A percentile compares a stretch with the other conserved stretches of the same genome.
Evolutionary conservation across 2,329 filamentous ascomycete genomes (phyloP).

Genomic region (Pyricularia sp.): DNA sequence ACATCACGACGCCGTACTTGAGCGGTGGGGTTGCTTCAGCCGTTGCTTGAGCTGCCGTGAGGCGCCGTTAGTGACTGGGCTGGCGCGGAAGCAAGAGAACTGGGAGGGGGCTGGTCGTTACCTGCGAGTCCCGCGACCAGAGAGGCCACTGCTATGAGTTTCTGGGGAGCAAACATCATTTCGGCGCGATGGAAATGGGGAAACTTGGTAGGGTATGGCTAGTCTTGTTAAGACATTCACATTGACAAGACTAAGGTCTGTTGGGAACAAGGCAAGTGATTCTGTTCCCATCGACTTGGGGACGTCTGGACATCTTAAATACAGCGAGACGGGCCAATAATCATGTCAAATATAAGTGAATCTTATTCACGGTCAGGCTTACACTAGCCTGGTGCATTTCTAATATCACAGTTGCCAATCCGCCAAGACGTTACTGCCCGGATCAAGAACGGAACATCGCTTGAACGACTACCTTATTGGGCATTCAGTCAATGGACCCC

Average conservation of each 20-base stretch:
- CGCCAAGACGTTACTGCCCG: neutral
- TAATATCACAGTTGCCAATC: neutral
- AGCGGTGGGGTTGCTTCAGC: conserved; percentile 14
- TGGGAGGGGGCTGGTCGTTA: neutral
- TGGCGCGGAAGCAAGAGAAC: neutral
- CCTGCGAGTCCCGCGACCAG: neutral
- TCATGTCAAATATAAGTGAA: neutral
- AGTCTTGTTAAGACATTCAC: neutral
- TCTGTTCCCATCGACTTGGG: neutral
- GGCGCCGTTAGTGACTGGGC: neutral
- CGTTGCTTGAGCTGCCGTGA: neutral
- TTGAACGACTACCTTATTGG: neutral
- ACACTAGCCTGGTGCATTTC: neutral
- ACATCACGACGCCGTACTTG: conserved; percentile 18
- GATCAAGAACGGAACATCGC: neutral
- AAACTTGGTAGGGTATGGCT: neutral
- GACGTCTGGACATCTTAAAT: neutral
- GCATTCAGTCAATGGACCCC: neutral
- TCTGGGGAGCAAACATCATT: neutral
- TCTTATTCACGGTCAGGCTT: neutral
- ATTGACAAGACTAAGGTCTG: neutral
- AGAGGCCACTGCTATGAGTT: neutral
- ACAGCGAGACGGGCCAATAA: neutral
- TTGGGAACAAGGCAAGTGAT: neutral
- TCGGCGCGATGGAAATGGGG: neutral